Conservation (phyloP, 495 filamentous ascomycete species). For the Recurvomyces mirabilis region DNA sequence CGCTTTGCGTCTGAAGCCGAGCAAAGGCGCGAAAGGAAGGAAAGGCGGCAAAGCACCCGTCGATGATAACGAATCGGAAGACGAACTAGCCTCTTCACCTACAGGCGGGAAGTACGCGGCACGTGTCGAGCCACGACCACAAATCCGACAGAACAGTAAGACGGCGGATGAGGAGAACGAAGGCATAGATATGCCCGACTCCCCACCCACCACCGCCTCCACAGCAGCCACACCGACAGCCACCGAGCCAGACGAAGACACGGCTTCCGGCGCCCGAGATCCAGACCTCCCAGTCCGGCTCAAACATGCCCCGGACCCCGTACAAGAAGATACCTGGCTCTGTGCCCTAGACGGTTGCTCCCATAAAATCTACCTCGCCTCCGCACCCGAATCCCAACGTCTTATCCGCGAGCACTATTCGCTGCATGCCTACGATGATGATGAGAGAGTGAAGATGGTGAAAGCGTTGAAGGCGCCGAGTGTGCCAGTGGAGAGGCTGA, state of each 20-base stretch:
- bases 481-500: slow-evolving; percentile 45
- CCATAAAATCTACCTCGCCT: slow-evolving; percentile 49
- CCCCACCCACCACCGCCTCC: slow-evolving; percentile 9
- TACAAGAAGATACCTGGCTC: slow-evolving; percentile 50
- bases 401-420: slow-evolving; percentile 54
- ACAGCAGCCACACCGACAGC: background rate
- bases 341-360: slow-evolving; percentile 59
- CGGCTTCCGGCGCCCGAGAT: slow-evolving; percentile 14
- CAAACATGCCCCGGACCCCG: slow-evolving; percentile 36
- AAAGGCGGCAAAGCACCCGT: slow-evolving; percentile 1
- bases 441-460: slow-evolving; percentile 49
- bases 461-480: slow-evolving; percentile 41
- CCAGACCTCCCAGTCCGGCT: slow-evolving; percentile 30
- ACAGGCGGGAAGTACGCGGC: slow-evolving; percentile 11
- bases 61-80: slow-evolving; percentile 34
- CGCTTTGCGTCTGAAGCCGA: slow-evolving; percentile 19
- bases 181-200: slow-evolving; percentile 22
- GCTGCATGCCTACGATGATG: slow-evolving; percentile 52
- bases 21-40: slow-evolving; percentile 22
- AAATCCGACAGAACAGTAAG: slow-evolving; percentile 2
- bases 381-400: slow-evolving; percentile 43
- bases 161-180: slow-evolving; percentile 15
- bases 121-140: background rate
- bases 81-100: slow-evolving; percentile 7
- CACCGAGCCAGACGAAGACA: background rate